Percentiles rank a stretch among this genome's conserved stretches.
These are phyloP conservation scores for Agaricus subrufescens DNA, from an alignment of 768 basidiomycete species.

Conservation along the genomic window DNA sequence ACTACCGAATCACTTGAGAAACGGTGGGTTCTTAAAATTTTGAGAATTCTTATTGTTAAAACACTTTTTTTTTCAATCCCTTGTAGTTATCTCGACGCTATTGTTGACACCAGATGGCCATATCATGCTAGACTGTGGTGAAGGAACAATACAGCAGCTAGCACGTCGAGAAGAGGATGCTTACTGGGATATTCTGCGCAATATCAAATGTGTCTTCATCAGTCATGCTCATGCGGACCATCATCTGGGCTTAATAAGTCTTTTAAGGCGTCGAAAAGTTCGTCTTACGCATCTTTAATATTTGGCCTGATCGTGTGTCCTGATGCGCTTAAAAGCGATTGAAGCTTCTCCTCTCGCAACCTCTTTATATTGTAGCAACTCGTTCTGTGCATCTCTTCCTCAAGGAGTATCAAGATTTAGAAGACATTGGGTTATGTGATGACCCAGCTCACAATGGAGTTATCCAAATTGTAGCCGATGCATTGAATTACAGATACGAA, in stretches of 20 bases:
- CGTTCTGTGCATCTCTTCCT: slow-evolving; percentile 60
- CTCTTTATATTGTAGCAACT: slow-evolving; percentile 67
- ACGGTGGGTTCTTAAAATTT: slow-evolving; percentile 21
- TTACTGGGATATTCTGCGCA: slow-evolving; percentile 55
- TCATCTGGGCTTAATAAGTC: slow-evolving; percentile 73
- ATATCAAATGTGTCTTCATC: slow-evolving; percentile 75
- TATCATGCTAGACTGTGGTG: slow-evolving; percentile 81
- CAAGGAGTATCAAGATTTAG: slow-evolving; percentile 66
- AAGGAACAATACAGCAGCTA: slow-evolving; percentile 91
- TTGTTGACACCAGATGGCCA: slow-evolving; percentile 72
- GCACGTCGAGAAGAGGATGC: slow-evolving; percentile 65
- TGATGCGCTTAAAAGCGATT: slow-evolving; percentile 40
- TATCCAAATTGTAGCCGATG: slow-evolving; percentile 49
- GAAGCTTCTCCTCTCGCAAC: slow-evolving; percentile 46
- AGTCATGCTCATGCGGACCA: slow-evolving; percentile 94
- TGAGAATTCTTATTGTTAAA: too few species aligned
- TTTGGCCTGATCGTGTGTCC: not conserved
- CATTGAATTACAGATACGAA: slow-evolving; percentile 42
- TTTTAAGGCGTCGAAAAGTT: slow-evolving; percentile 65
- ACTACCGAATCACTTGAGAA: slow-evolving; percentile 82
- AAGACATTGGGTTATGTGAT: slow-evolving; percentile 60
- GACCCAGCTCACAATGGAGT: slow-evolving; percentile 34
- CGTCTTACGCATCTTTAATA: slow-evolving; percentile 18
- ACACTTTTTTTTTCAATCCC: too few species aligned
- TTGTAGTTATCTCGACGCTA: slow-evolving; percentile 69